Base-by-base conservation (phyloP, 768 basidiomycete genomes). In the Hypholoma sublateritium region DNA sequence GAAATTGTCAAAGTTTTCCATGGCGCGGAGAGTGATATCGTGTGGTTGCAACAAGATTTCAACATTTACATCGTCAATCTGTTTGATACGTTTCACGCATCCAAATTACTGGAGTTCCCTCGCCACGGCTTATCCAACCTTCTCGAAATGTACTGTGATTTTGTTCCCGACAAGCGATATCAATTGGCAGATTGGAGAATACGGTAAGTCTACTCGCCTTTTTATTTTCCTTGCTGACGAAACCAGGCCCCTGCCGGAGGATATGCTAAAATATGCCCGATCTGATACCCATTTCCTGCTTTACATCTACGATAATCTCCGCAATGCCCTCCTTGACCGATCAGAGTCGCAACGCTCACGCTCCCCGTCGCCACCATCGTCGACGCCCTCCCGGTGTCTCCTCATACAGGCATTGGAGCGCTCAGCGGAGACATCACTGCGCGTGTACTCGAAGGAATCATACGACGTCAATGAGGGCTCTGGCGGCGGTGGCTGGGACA, bases 121-220 rank as follows among this genome's bases (percentile, higher is more conserved):
- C 81, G 87, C 34, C 91, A 95, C 65, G 89, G 89, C 1, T 84
- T 99, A 13, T 91, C 92, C 0, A 82, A 86, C 42, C 79, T 98
- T 12, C 81, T 98, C 7, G 85, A 88, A 62, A 87, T 89, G 77
- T 98, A 93, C 66, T 95, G 93, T 66, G 87, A 93, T 65, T 95
- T 94, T 63, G 80, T 81, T 6, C 85, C 96, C 0, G 96, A 98
- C 75, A 99, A 99, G 73, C 85, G 93, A 28, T 98, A 96, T 67
- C 97, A 98, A 66, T 78, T 96, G 5, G 97, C 96, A 9, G 97
- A 99, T 70, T 99, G 97, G 97, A 86, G 97, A 22, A 92, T 98
- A 62, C 83, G 94, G 85, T 89, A 41, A 25, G 80, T 63, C 12
- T 32, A 1, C 32, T 36, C 22, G 53, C 58, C 16, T 32, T 55